phyloP scores from a whole-genome alignment of 805 yeast genomes.

The Saturnispora halmiae region DNA sequence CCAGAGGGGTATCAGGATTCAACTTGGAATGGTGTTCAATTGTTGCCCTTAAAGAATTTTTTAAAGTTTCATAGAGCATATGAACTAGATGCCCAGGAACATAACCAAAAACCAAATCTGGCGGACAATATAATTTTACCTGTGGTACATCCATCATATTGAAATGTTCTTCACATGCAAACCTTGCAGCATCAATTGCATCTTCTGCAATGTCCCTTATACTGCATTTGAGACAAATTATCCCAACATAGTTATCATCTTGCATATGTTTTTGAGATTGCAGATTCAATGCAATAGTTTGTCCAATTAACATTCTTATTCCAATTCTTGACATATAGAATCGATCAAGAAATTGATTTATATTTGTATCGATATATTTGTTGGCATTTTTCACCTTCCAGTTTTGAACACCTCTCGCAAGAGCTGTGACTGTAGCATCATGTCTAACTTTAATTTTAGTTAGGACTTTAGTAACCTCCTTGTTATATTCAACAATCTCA shows the following conservation, averaged over 20 bases:
- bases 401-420: slow-evolving; percentile 86
- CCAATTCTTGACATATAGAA: slow-evolving; percentile 90
- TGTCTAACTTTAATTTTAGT: slow-evolving; percentile 71
- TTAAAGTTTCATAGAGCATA: slow-evolving; percentile 81
- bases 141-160: slow-evolving; percentile 81
- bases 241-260: slow-evolving; percentile 69
- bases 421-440: slow-evolving; percentile 87
- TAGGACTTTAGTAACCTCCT: slow-evolving; percentile 53
- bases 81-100: slow-evolving; percentile 91
- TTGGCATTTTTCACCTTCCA: slow-evolving; percentile 56
- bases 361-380: slow-evolving; percentile 52
- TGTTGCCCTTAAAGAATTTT: slow-evolving; percentile 81
- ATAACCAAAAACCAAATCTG: slow-evolving; percentile 74
- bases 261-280: slow-evolving; percentile 33
- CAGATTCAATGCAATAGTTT: slow-evolving; percentile 63
- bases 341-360: slow-evolving; percentile 75
- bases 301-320: slow-evolving; percentile 90
- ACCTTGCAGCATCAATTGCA: slow-evolving; percentile 84
- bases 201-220: slow-evolving; percentile 76
- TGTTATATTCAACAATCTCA: slow-evolving; percentile 66
- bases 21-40: slow-evolving; percentile 67
- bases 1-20: slow-evolving; percentile 39
- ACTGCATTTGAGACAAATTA: slow-evolving; percentile 77
- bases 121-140: slow-evolving; percentile 68
- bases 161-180: slow-evolving; percentile 85